A percentile compares a stretch with the other conserved stretches of the same genome.
Evolutionary conservation across 164 flowering plant genomes (phyloP).

Genomic region (Vitis vinifera): DNA sequence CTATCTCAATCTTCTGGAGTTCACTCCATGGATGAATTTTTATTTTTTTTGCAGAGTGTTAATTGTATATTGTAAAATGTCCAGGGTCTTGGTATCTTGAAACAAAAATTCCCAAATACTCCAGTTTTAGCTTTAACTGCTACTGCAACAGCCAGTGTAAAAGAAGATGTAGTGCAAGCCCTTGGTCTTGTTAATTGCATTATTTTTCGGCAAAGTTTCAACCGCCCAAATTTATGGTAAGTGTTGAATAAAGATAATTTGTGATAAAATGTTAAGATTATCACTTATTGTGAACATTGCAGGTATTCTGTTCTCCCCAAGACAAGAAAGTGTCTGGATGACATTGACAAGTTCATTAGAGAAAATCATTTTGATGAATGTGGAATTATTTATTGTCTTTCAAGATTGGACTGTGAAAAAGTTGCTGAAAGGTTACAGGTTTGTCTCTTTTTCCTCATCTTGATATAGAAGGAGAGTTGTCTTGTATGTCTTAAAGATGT

Average conservation of each 20-base stretch:
- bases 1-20: no score
- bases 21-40: no score
- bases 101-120: slow-evolving; percentile 79
- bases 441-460: slow-evolving; percentile 11
- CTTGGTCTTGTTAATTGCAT: slow-evolving; percentile 92
- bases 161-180: slow-evolving; percentile 98
- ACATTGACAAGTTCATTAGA: slow-evolving; percentile 84
- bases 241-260: slow-evolving; percentile 14
- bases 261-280: slow-evolving; percentile 6
- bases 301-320: slow-evolving; percentile 85
- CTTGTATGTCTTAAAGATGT: no score
- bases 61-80: no score
- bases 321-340: slow-evolving; percentile 92
- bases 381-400: slow-evolving; percentile 96
- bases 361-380: slow-evolving; percentile 90
- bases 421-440: slow-evolving; percentile 94
- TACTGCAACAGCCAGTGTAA: slow-evolving; percentile 96
- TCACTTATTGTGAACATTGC: slow-evolving; percentile 13
- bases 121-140: slow-evolving; percentile 98
- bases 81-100: slow-evolving; percentile 82
- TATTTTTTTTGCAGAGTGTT: no score
- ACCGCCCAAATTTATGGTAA: slow-evolving; percentile 89
- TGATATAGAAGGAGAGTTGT: neutral
- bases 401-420: slow-evolving; percentile 97
- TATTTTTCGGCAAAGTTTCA: slow-evolving; percentile 92